Base-by-base conservation (phyloP, 2,329 filamentous ascomycete species). In the Colletotrichum falcatum region DNA sequence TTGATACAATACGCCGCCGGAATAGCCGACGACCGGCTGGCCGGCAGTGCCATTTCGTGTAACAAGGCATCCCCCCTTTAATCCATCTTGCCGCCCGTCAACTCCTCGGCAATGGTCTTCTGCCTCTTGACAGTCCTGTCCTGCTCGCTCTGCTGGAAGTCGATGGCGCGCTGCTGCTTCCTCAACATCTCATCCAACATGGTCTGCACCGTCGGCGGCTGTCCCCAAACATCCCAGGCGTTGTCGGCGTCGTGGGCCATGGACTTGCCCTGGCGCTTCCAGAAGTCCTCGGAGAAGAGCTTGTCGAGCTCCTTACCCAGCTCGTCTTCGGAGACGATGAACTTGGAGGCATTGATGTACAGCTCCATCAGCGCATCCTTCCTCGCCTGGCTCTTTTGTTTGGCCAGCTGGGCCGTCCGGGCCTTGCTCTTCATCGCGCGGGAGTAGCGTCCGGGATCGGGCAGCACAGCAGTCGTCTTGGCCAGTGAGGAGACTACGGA, bases 311-410 rank as follows among this genome's bases (percentile, higher is more conserved):
- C 88, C 20, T 85, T 84, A 75, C 92, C 88, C 42, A 99, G 87
- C 79, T 97, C 91, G 61, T 87, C 83, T 79, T 97, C 94, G 30
- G 88, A 91, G 23, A 94, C 91, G 78, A 99, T 98, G 82, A 98
- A 99, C 48, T 89, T 85, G 33, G 92, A 89, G 6, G 96, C 94
- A 75, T 94, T 92, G 83, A 96, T 92, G 82, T 99, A 99, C 16
- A 99, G 87, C 69, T 93, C 90, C 81, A 97, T 94, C 37, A 99
- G 83, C 20, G 91, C 88, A 74, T 95, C 89, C 71, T 88, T 86
- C 61, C 92, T 88, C 63, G 86, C 85, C 68, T 90, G 86, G 53
- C 85, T 84, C 78, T 90, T 90, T 63, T 83, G 79, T 12, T 81
- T 82, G 39, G 84, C 79, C 51, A 86, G 79, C 18, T 83, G 81